These are phyloP conservation scores for Boletus edulis DNA, from an alignment of 768 basidiomycete species.

Conservation along the genomic window DNA sequence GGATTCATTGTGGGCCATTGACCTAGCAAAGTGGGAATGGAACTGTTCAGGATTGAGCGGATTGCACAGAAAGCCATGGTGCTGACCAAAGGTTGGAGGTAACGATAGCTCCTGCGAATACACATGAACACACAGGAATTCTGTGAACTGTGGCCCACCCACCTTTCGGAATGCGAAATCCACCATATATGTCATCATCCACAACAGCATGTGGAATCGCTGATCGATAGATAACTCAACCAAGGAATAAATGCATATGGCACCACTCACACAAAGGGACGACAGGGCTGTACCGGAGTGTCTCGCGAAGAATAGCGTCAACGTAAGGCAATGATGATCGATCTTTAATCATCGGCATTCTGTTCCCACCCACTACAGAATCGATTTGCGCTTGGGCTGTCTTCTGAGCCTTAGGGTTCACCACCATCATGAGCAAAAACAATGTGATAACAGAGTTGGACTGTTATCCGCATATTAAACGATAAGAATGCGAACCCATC, in stretches of 20 bases:
- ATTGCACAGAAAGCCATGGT: neutral
- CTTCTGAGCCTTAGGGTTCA: constrained; percentile 12
- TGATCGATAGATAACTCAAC: neutral
- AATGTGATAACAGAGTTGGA: constrained; percentile 23
- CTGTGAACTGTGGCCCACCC: neutral
- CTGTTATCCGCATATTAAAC: constrained; percentile 6
- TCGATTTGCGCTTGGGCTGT: constrained; percentile 25
- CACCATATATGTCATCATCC: constrained; percentile 42
- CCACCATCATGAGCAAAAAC: constrained; percentile 21
- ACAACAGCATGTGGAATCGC: constrained; percentile 33
- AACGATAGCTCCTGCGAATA: constrained; percentile 13
- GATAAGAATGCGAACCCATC: neutral
- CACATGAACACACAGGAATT: neutral
- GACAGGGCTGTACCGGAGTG: constrained; percentile 13
- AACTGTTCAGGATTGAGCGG: neutral
- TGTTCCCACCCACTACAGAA: constrained; percentile 9
- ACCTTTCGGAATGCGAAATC: constrained; percentile 51
- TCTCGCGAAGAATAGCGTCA: constrained; percentile 21
- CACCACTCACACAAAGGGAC: constrained; percentile 13
- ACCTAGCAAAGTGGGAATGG: constrained; percentile 7
- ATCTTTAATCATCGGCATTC: constrained; percentile 15
- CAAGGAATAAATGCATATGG: neutral
- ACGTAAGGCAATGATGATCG: constrained; percentile 19
- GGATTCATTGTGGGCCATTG: constrained; percentile 23
- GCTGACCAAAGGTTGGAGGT: constrained; percentile 20